phyloP scores from a whole-genome alignment of 1,284 basidiomycete species.

The Entoloma clypeatum region DNA sequence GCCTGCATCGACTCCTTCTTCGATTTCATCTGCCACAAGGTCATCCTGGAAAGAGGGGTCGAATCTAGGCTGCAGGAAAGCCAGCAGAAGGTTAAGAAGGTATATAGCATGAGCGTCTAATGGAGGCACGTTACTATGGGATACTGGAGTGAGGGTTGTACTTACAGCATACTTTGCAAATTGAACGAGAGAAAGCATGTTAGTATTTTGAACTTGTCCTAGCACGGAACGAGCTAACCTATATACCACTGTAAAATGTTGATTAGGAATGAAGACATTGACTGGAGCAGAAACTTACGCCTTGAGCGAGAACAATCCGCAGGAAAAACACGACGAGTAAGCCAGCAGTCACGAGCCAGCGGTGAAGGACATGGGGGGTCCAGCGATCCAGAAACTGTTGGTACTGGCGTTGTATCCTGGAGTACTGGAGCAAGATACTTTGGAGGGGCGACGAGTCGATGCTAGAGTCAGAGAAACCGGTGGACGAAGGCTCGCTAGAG shows the following conservation, averaged over 20 bases:
- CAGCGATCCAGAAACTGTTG: conserved; percentile 87
- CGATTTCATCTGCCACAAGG: conserved; percentile 90
- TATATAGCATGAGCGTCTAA: conserved; percentile 88
- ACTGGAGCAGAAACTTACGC: conserved; percentile 54
- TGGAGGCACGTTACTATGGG: background rate
- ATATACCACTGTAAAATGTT: conserved; percentile 79
- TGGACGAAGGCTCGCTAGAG: conserved; percentile 22
- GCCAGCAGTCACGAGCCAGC: conserved; percentile 83
- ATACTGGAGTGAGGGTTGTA: conserved; percentile 17
- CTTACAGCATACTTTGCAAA: conserved; percentile 62
- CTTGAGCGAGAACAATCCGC: conserved; percentile 86
- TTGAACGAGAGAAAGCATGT: background rate
- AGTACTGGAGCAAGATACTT: conserved; percentile 47
- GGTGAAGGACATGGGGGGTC: conserved; percentile 84
- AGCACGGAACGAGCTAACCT: conserved; percentile 42
- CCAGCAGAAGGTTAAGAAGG: conserved; percentile 85
- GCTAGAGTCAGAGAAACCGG: conserved; percentile 40
- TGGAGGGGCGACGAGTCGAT: conserved; percentile 47
- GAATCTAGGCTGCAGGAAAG: conserved; percentile 91
- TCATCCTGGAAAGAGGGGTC: conserved; percentile 95
- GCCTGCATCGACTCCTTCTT: conserved; percentile 71
- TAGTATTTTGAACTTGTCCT: background rate
- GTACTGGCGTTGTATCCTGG: conserved; percentile 62
- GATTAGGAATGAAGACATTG: conserved; percentile 9
- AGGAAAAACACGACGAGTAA: conserved; percentile 80